These are phyloP conservation scores for Terfezia claveryi DNA, from an alignment of 495 filamentous ascomycete species.

Conservation along the genomic window DNA sequence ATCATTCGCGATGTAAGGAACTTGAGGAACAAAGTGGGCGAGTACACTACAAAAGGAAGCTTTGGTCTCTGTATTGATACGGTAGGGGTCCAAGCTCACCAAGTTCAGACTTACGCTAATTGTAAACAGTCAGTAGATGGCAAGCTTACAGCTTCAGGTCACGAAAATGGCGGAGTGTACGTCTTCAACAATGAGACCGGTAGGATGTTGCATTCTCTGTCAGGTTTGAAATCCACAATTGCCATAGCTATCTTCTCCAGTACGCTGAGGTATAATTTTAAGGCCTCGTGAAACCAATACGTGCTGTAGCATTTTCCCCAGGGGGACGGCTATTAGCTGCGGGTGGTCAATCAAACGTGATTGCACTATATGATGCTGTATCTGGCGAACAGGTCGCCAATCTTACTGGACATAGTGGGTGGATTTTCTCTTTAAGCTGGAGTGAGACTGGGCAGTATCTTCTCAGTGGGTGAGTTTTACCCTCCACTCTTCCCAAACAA, in stretches of 20 bases:
- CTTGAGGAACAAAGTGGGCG: slow-evolving; percentile 34
- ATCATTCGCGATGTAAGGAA: slow-evolving; percentile 64
- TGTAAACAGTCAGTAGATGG: slow-evolving; percentile 43
- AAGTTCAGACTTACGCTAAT: not conserved
- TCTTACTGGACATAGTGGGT: slow-evolving; percentile 53
- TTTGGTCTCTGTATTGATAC: slow-evolving; percentile 81
- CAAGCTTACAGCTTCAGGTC: slow-evolving; percentile 68
- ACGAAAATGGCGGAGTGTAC: slow-evolving; percentile 83
- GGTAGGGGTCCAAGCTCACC: slow-evolving; percentile 21
- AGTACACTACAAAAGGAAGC: slow-evolving; percentile 75
- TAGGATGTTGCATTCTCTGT: slow-evolving; percentile 63
- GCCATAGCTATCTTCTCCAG: not conserved
- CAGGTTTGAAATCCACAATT: slow-evolving; percentile 32
- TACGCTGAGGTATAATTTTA: not conserved
- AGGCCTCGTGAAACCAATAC: slow-evolving; percentile 72
- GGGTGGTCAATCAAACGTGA: slow-evolving; percentile 73
- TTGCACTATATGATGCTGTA: slow-evolving; percentile 72
- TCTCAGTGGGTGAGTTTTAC: slow-evolving; percentile 44
- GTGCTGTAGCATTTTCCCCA: slow-evolving; percentile 69
- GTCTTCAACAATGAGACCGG: slow-evolving; percentile 83
- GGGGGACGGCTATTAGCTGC: slow-evolving; percentile 66
- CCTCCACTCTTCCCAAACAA: no score
- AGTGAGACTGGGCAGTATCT: slow-evolving; percentile 85
- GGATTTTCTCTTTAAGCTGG: slow-evolving; percentile 82
- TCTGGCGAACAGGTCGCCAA: slow-evolving; percentile 85